Evolutionary conservation across 257 asterid species (phyloP), one percentile per base, ranked within the genome.

Genomic region (Catharanthus roseus): DNA sequence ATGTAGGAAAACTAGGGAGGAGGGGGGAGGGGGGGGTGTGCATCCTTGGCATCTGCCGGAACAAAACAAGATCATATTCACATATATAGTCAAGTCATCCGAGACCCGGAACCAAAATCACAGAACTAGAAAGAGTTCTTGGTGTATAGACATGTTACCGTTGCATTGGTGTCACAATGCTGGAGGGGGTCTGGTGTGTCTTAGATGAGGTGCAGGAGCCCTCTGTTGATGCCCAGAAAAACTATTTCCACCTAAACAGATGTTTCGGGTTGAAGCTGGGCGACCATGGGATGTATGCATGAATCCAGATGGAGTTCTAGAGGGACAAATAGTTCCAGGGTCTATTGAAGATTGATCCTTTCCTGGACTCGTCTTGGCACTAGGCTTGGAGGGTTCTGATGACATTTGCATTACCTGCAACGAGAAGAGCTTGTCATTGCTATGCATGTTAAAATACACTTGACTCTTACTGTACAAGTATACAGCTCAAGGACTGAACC

Each of bases 141-240:
- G n/a, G n/a, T n/a, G n/a, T n/a, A n/a, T n/a, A n/a, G n/a, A n/a
- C 28, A 10, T 9, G 28, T 26, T 67, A 36, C 36, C 26, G 70
- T 16, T 21, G 51, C 13, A 38, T 36, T 54, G 0, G 51, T 13
- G 0, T 24, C 5, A 23, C 54, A 24, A 19, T 49, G 21, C 72
- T 13, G 70, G 39, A 69, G 69, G 63, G 31, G 47, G 66, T 58
- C 50, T 51, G 62, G 56, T 34, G 50, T 63, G 71, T 79, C 78
- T 74, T 41, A 83, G 67, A 67, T 88, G 90, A 19, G 92, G 95
- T 21, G 95, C 87, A 45, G 90, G 82, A 49, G 75, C 79, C 75
- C 86, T 71, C 21, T 71, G 41, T 65, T 9, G 61, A 26, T 49
- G 39, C 29, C 77, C 50, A 7, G 76, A 69, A 34, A 15, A 69